Conservation (phyloP, 257 asterid species). For the Solanum pimpinellifolium region DNA sequence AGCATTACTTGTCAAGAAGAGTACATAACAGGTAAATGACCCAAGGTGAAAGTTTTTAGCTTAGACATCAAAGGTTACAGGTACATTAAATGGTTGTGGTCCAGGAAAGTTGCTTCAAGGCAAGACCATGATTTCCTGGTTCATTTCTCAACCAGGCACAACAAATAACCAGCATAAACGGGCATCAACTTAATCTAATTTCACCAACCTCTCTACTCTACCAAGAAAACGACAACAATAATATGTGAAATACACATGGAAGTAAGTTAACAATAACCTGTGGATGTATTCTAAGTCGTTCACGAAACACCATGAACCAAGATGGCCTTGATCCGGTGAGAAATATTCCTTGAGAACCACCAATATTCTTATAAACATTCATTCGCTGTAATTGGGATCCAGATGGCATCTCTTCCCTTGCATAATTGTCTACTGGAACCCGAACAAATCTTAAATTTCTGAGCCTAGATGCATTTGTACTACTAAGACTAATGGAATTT, state of each 20-base stretch:
- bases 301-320: slow-evolving; percentile 94
- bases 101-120: neutral
- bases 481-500: slow-evolving; percentile 23
- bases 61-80: neutral
- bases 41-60: neutral
- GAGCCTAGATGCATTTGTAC: slow-evolving; percentile 68
- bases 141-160: neutral
- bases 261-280: slow-evolving; percentile 38
- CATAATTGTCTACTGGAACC: slow-evolving; percentile 55
- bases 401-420: slow-evolving; percentile 65
- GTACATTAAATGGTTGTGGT: neutral
- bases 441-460: slow-evolving; percentile 79
- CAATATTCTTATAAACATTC: slow-evolving; percentile 69
- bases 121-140: neutral
- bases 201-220: neutral
- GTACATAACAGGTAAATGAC: neutral
- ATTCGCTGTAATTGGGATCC: slow-evolving; percentile 56
- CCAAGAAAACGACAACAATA: neutral
- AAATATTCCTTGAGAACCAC: slow-evolving; percentile 85
- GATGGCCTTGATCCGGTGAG: slow-evolving; percentile 77
- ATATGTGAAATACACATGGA: neutral
- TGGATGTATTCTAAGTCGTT: slow-evolving; percentile 84
- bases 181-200: neutral
- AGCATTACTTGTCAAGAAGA: neutral
- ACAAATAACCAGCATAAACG: neutral